phyloP scores from a whole-genome alignment of 1,284 basidiomycete genomes.

The Fomitopsis betulina region DNA sequence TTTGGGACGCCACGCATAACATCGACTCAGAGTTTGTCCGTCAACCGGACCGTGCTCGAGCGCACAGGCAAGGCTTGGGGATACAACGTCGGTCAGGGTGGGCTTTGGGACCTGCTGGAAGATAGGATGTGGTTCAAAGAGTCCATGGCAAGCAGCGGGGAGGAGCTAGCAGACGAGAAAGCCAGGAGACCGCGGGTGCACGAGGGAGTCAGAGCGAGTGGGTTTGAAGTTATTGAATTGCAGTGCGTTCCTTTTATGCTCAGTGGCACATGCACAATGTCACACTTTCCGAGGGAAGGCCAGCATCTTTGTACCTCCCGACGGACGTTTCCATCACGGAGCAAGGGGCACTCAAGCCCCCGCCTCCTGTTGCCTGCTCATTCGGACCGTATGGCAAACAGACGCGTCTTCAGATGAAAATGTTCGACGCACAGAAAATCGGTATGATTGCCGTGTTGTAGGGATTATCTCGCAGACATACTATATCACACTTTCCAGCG shows the following conservation, averaged over 20 bases:
- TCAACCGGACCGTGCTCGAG: conserved; percentile 36
- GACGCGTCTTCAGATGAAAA: conserved; percentile 39
- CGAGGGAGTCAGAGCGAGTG: conserved; percentile 35
- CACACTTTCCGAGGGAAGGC: conserved; percentile 31
- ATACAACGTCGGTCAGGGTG: conserved; percentile 67
- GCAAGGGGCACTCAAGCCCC: conserved; percentile 41
- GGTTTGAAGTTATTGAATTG: conserved; percentile 40
- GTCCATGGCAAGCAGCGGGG: conserved; percentile 29
- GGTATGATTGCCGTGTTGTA: conserved; percentile 38
- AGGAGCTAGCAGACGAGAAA: conserved; percentile 34
- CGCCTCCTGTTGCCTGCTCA: conserved; percentile 54
- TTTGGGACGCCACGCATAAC: conserved; percentile 34
- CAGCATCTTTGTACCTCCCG: conserved; percentile 55
- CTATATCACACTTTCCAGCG: conserved; percentile 17
- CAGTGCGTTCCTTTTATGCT: conserved; percentile 39
- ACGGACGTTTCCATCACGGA: conserved; percentile 40
- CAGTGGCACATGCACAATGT: not conserved
- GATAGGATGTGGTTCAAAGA: conserved; percentile 78
- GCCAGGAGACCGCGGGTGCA: conserved; percentile 57
- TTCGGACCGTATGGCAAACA: conserved; percentile 60
- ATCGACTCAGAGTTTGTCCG: conserved; percentile 42
- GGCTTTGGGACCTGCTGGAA: conserved; percentile 67
- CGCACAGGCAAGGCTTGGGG: conserved; percentile 62
- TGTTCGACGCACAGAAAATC: conserved; percentile 52
- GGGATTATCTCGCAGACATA: not conserved